Evolutionary conservation across 139 green algal genomes (phyloP), one percentile per base, ranked within the genome.

Genomic region (Closterium sp.): DNA sequence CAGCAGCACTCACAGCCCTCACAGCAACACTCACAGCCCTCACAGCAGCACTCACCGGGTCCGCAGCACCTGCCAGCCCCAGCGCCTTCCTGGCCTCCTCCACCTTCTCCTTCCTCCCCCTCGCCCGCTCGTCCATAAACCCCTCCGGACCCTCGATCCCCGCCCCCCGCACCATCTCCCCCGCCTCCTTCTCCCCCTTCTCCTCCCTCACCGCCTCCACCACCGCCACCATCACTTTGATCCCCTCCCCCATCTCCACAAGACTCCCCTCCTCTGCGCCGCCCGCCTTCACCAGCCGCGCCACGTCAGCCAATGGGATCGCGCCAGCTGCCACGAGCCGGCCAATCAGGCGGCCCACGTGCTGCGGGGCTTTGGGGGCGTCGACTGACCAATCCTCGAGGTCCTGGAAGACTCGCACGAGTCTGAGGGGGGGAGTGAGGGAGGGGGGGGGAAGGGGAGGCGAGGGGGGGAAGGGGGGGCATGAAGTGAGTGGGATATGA

Each of bases 321-420:
- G 33, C 83, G 38, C 84, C 89, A 19, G 76, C 89, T 83, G 81
- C 89, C 21, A 87, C 89, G 34, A 92, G 84, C 31, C 33, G n/a
- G 12, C 89, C 89, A 28, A 92, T 31, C 31, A 89, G 84, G 31
- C n/a, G 84, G 31, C 89, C 89, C 31, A 89, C 83, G 28, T 81
- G 83, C 19, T 30, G 31, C 10, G 89, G 76, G 25, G 89, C 89
- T 32, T 84, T 81, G 19, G 89, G 89, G 21, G 83, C 83, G 64
- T 92, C 89, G 2, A 92, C 33, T 31, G 89, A 43, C 76, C 43
- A n/a, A 32, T 92, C 89, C 89, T 92, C 89, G 28, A 90, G 32
- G 21, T 90, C 36, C 25, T 92, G 23, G 16, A 92, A 25, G 33
- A 91, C 89, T 9, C 33, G 16, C 33, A 43, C 31, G 9, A 92